phyloP scores from a whole-genome alignment of 192 early-diverging fungal species.

The Glomus cerebriforme region DNA sequence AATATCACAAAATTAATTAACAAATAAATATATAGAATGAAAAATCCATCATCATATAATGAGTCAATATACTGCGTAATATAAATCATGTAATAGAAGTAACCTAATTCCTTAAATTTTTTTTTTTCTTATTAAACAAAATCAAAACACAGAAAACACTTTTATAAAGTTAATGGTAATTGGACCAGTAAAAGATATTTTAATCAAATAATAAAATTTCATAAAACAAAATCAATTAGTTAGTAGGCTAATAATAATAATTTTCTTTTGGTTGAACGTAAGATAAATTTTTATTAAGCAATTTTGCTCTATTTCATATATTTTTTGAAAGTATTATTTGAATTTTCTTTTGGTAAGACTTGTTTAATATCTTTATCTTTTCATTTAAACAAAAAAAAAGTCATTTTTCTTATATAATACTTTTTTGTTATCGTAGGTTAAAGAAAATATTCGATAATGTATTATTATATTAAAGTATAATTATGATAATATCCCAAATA shows the following conservation, averaged over 20 bases:
- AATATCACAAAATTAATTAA: no score
- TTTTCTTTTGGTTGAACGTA: no score
- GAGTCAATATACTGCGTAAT: no score
- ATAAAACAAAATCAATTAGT: constrained; percentile 51
- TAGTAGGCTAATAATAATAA: constrained; percentile 15
- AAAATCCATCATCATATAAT: no score
- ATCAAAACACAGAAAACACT: background rate
- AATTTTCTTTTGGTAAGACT: constrained; percentile 49
- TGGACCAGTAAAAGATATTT: constrained; percentile 60
- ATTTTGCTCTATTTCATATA: background rate
- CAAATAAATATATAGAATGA: no score
- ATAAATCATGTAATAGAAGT: no score
- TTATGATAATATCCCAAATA: constrained; percentile 57
- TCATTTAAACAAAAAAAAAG: background rate
- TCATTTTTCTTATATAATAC: no score
- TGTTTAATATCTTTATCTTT: background rate
- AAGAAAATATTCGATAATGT: constrained; percentile 54
- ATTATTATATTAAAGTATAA: constrained; percentile 55
- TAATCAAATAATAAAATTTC: constrained; percentile 55
- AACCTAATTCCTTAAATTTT: no score
- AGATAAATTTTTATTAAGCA: no score
- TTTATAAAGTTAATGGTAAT: constrained; percentile 46
- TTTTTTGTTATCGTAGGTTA: constrained; percentile 34
- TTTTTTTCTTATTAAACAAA: no score
- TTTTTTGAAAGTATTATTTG: constrained; percentile 39